Conservation (phyloP, 1,284 basidiomycete genomes). For the Sanguinoderma infundibulare region DNA sequence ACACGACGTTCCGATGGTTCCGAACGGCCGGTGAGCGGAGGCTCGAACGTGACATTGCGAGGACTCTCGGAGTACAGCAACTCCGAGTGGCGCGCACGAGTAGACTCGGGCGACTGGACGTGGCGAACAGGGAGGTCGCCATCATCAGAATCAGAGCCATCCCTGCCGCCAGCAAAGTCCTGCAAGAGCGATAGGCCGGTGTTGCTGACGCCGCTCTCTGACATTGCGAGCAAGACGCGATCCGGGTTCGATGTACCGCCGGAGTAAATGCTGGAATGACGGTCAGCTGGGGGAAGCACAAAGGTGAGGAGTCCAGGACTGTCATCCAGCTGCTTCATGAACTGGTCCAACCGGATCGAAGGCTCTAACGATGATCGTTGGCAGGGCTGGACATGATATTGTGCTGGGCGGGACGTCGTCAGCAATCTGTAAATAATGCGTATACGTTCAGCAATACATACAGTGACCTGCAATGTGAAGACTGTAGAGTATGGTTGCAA, state of each 20-base stretch:
- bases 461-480: no score
- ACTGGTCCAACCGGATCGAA: constrained; percentile 16
- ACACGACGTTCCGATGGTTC: constrained; percentile 1
- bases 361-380: constrained; percentile 1
- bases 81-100: constrained; percentile 7
- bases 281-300: constrained; percentile 11
- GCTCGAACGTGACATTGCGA: not conserved
- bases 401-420: no score
- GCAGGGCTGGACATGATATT: constrained; percentile 9
- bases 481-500: no score
- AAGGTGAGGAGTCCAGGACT: constrained; percentile 13
- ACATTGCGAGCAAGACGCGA: constrained; percentile 39
- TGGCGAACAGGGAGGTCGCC: constrained; percentile 8
- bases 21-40: not conserved
- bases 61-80: constrained; percentile 20
- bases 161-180: constrained; percentile 43
- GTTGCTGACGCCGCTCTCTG: constrained; percentile 60
- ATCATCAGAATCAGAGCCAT: constrained; percentile 31
- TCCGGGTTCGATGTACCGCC: constrained; percentile 31
- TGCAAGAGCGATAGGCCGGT: constrained; percentile 72
- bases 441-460: no score
- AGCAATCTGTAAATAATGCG: no score
- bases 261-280: constrained; percentile 24
- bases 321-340: constrained; percentile 21
- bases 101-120: constrained; percentile 20